Percentiles rank a stretch among this genome's conserved stretches.
Conservation (phyloP, 768 basidiomycete species). For the Infundibulicybe gibba region DNA sequence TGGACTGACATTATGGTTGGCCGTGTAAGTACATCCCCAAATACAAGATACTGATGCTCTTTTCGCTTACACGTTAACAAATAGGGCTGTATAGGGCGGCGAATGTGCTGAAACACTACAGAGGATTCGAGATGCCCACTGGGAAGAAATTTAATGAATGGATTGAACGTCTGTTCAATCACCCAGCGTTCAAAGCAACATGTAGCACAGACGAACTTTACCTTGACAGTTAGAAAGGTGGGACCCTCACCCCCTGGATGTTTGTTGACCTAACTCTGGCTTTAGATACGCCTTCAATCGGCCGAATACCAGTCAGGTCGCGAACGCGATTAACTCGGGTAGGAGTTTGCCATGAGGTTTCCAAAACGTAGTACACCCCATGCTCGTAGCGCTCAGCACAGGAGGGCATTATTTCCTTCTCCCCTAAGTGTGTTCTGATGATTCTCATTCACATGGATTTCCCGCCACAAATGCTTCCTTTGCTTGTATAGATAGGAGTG, state of each 20-base stretch:
- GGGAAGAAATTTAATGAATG: constrained; percentile 49
- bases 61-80: not conserved
- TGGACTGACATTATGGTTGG: constrained; percentile 65
- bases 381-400: too few species aligned
- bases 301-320: constrained; percentile 74
- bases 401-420: too few species aligned
- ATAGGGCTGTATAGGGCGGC: constrained; percentile 70
- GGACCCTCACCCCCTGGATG: constrained; percentile 7
- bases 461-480: too few species aligned
- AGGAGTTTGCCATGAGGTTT: constrained; percentile 51
- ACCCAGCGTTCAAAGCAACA: constrained; percentile 63
- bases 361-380: too few species aligned
- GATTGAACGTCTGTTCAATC: constrained; percentile 47
- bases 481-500: too few species aligned
- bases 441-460: too few species aligned
- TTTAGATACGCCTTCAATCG: constrained; percentile 72
- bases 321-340: constrained; percentile 71
- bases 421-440: too few species aligned
- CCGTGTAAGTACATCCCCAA: constrained; percentile 49
- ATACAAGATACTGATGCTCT: not conserved
- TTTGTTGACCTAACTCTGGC: not conserved
- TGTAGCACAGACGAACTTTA: constrained; percentile 68
- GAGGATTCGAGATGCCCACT: constrained; percentile 56
- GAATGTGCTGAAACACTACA: constrained; percentile 62
- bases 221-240: constrained; percentile 71